Conservation (phyloP, 140 eudicot genomes). For the Oenanthe javanica region DNA sequence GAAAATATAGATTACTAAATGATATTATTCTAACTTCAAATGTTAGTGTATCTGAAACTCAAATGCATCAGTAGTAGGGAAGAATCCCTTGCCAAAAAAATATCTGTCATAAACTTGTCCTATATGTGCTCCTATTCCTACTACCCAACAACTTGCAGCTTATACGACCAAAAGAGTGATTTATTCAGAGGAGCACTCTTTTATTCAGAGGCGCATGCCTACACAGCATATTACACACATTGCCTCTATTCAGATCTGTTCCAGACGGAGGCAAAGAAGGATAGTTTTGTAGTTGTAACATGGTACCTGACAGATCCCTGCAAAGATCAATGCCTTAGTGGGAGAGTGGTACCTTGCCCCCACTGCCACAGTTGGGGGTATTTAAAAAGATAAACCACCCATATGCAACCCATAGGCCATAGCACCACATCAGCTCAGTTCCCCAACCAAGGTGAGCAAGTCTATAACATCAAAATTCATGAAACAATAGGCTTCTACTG, state of each 20-base stretch:
- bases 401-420: neutral
- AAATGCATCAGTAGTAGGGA: neutral
- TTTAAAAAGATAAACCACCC: neutral
- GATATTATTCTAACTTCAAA: neutral
- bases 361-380: neutral
- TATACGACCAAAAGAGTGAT: neutral
- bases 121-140: neutral
- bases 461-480: neutral
- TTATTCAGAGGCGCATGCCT: neutral
- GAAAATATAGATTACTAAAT: neutral
- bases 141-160: neutral
- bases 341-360: neutral
- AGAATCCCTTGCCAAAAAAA: neutral
- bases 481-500: neutral
- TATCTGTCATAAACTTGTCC: neutral
- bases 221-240: neutral
- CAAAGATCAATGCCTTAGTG: neutral
- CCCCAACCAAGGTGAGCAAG: neutral
- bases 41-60: neutral
- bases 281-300: neutral
- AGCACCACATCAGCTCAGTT: neutral
- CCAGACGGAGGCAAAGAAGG: neutral
- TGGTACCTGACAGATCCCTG: neutral
- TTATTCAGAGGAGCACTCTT: neutral
- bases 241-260: neutral